Evolutionary conservation across 2,329 filamentous ascomycete genomes (phyloP), one percentile per base, ranked within the genome.

Genomic region (Xylariaceae sp.): DNA sequence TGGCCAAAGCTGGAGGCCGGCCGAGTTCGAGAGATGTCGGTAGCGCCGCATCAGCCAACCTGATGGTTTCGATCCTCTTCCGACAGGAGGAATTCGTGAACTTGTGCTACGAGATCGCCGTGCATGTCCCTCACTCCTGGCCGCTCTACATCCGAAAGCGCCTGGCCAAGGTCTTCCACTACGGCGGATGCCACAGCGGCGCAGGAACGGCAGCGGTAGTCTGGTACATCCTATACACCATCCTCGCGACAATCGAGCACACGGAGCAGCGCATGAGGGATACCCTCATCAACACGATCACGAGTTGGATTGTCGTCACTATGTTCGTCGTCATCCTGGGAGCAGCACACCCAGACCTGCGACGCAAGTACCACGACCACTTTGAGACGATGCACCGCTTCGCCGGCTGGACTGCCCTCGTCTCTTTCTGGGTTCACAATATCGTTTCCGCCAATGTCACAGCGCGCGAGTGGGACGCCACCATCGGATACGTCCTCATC

Each of bases 341-440:
- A 35, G 76, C 80, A 38, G 81, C 86, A 2, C 74, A 83, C 58
- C 85, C 86, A 3, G 59, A 62, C 9, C 70, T 89, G 50, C 79
- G 86, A 17, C 68, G 72, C 50, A 73, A 69, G 35, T 69, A 73
- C 47, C 85, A 89, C 65, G 76, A 89, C 63, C 64, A 73, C 44
- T 90, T 88, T 56, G 86, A 90, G 64, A 64, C 78, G 30, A 76
- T 77, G 41, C 86, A 89, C 64, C 81, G 85, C 34, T 89, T 86
- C 60, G 75, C 75, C 3, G 85, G 84, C 15, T 89, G 85, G 85
- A 69, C 73, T 6, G 70, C 79, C 2, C 65, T 89, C 11, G 42
- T 47, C 9, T 52, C 54, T 9, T 58, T 58, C 48, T 69, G 65
- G 12, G 63, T 87, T 18, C 83, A 89, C 59, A 85, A 85, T 45